Evolutionary conservation across 805 yeast genomes (phyloP).

Genomic region (Lipomyces japonicus): DNA sequence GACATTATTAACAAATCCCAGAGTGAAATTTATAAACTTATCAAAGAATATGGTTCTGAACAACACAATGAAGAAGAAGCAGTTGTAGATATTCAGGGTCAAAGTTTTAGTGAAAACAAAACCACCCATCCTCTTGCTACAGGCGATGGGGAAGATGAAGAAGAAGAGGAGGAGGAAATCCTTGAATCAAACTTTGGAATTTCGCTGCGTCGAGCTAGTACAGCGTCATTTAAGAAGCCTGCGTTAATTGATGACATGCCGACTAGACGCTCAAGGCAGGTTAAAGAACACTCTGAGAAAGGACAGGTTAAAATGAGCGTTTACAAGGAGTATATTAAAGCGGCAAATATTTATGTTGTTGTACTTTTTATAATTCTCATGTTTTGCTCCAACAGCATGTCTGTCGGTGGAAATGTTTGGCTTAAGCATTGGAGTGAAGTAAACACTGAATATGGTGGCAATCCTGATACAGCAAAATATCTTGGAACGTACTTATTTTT

Average conservation of each 20-base stretch:
- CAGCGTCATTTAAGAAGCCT: slow-evolving; percentile 52
- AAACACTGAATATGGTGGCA: slow-evolving; percentile 61
- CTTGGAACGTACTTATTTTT: slow-evolving; percentile 71
- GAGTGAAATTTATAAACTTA: slow-evolving; percentile 20
- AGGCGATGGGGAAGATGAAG: slow-evolving; percentile 11
- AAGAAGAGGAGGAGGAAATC: slow-evolving; percentile 13
- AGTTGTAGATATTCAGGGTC: slow-evolving; percentile 1
- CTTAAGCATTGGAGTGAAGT: slow-evolving; percentile 95
- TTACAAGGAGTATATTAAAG: slow-evolving; percentile 76
- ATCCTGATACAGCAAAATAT: slow-evolving; percentile 67
- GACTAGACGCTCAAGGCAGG: slow-evolving; percentile 27
- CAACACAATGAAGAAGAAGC: slow-evolving; percentile 3
- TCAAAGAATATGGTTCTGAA: slow-evolving; percentile 25
- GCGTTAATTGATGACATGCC: slow-evolving; percentile 26
- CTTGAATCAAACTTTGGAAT: slow-evolving; percentile 11
- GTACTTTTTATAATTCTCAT: slow-evolving; percentile 53
- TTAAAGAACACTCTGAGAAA: slow-evolving; percentile 78
- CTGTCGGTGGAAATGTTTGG: slow-evolving; percentile 70
- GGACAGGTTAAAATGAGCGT: slow-evolving; percentile 91
- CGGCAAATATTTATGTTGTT: slow-evolving; percentile 74
- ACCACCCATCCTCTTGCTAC: slow-evolving; percentile 13
- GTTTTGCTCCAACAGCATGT: slow-evolving; percentile 27
- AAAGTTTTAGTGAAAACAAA: background rate
- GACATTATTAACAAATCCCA: slow-evolving; percentile 27
- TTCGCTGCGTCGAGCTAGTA: slow-evolving; percentile 56